Evolutionary conservation across 192 early-diverging fungal species (phyloP).

Genomic region (Backusella australiensis): DNA sequence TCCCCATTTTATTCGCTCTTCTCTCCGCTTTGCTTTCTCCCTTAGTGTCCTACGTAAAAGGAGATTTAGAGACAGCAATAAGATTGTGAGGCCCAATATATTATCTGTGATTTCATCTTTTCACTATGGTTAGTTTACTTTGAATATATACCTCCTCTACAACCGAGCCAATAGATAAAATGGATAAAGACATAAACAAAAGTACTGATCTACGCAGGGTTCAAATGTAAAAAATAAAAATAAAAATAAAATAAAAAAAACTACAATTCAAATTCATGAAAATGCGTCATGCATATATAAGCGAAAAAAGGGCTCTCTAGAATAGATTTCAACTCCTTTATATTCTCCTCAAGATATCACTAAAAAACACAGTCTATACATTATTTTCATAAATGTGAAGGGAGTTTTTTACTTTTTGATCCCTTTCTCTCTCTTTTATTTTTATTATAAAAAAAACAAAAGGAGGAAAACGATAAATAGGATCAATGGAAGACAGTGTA

Average conservation of each 20-base stretch:
- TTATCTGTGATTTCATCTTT: not conserved
- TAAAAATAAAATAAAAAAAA: not conserved
- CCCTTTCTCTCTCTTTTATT: not conserved
- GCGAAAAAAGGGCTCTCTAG: not conserved
- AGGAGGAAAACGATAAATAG: not conserved
- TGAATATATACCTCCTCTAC: not conserved
- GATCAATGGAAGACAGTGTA: conserved; percentile 1
- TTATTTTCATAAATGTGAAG: not conserved
- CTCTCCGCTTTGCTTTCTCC: not conserved
- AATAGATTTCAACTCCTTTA: not conserved
- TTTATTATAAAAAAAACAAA: not conserved
- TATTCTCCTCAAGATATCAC: not conserved
- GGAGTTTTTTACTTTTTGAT: not conserved
- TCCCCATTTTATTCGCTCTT: not conserved
- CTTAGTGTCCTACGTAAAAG: not conserved
- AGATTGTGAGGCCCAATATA: not conserved
- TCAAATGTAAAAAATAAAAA: not conserved
- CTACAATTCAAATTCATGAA: not conserved
- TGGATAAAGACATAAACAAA: not conserved
- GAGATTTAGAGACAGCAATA: not conserved
- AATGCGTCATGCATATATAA: not conserved
- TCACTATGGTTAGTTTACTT: not conserved
- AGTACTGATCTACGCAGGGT: not conserved
- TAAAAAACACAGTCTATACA: not conserved
- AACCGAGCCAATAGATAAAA: not conserved